Conservation (phyloP, 2,329 filamentous ascomycete species). For the Cordyceps javanica region DNA sequence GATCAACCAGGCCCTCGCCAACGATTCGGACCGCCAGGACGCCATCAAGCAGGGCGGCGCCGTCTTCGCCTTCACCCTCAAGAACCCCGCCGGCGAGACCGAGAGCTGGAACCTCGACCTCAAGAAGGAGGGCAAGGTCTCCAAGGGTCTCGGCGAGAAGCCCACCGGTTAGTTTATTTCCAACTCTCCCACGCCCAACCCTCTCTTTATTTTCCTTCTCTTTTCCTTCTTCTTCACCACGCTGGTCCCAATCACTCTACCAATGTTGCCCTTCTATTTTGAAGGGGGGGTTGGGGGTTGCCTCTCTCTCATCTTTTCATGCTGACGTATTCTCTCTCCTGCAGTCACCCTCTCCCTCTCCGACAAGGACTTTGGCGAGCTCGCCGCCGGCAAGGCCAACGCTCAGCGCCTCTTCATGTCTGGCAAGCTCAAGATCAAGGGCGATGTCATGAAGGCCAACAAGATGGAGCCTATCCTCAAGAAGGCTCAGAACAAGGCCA, state of each 20-base stretch:
- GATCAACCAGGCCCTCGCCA: constrained; percentile 68
- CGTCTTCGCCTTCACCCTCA: constrained; percentile 86
- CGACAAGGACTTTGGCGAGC: constrained; percentile 78
- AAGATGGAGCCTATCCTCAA: constrained; percentile 91
- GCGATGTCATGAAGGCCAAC: constrained; percentile 97
- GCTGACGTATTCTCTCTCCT: not conserved
- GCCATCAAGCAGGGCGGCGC: constrained; percentile 85
- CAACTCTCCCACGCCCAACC: not conserved
- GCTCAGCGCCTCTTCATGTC: constrained; percentile 95
- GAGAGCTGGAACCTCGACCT: constrained; percentile 94
- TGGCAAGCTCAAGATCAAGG: constrained; percentile 98
- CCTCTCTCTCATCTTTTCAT: not conserved
- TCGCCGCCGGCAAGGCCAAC: constrained; percentile 83
- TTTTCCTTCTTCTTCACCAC: no score
- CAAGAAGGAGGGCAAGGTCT: constrained; percentile 80
- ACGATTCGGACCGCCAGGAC: constrained; percentile 70
- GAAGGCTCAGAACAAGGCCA: constrained; percentile 78
- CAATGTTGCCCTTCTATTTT: no score
- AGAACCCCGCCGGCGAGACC: constrained; percentile 74
- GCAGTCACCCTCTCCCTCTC: constrained; percentile 78
- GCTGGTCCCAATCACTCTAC: no score
- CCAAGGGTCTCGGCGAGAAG: constrained; percentile 72
- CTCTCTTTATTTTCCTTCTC: no score
- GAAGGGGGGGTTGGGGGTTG: no score
- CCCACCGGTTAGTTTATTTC: constrained; percentile 61